A percentile compares a stretch with the other conserved stretches of the same genome.
Evolutionary conservation across 768 basidiomycete genomes (phyloP).

Genomic region (Boletus bicolor): DNA sequence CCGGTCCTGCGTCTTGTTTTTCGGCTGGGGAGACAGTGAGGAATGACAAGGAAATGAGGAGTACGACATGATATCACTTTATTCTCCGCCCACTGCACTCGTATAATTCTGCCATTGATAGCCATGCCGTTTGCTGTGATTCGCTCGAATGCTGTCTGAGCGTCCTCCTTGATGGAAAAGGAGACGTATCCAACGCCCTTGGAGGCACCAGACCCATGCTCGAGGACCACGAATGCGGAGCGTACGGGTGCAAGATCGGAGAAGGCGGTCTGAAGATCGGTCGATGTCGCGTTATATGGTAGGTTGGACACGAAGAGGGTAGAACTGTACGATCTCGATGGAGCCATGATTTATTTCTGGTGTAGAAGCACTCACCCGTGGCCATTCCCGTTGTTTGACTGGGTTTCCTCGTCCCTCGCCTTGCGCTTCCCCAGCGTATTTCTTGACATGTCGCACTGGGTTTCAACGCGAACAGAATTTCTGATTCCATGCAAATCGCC

Average conservation of each 20-base stretch:
- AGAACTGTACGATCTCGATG: slow-evolving; percentile 42
- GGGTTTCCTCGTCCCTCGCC: slow-evolving; percentile 16
- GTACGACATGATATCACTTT: slow-evolving; percentile 48
- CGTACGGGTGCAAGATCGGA: slow-evolving; percentile 95
- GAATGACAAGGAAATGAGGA: not conserved
- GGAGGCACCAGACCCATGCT: slow-evolving; percentile 68
- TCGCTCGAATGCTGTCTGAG: slow-evolving; percentile 65
- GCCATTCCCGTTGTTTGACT: not conserved
- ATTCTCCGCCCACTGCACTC: slow-evolving; percentile 77
- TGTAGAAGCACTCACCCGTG: slow-evolving; percentile 22
- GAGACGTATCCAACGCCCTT: slow-evolving; percentile 98
- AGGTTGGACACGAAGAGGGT: slow-evolving; percentile 94
- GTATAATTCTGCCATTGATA: slow-evolving; percentile 64
- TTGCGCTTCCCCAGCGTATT: slow-evolving; percentile 29
- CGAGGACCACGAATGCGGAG: slow-evolving; percentile 88
- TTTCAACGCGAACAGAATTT: not conserved
- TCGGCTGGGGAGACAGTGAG: slow-evolving; percentile 35
- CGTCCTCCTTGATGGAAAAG: slow-evolving; percentile 88
- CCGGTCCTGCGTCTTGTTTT: slow-evolving; percentile 37
- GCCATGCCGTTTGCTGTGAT: slow-evolving; percentile 62
- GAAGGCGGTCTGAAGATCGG: slow-evolving; percentile 88
- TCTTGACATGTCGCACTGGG: slow-evolving; percentile 1
- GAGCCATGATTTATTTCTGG: not conserved
- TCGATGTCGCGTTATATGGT: slow-evolving; percentile 86
- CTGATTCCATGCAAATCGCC: no score